phyloP scores from a whole-genome alignment of 1,284 basidiomycete genomes.

The Fomes fomentarius region DNA sequence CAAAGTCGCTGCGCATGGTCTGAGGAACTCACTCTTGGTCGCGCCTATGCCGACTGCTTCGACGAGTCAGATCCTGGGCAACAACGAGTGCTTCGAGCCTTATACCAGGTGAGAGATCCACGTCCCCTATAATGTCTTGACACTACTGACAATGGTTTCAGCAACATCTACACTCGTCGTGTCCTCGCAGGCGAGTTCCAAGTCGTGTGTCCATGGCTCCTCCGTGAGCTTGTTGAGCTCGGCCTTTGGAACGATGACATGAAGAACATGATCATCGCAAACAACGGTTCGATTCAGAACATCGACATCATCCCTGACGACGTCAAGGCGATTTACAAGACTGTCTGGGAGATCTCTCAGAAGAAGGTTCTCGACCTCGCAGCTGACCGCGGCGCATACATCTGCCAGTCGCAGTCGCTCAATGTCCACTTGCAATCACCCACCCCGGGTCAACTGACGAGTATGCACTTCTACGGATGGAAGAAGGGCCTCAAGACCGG shows the following conservation, averaged over 20 bases:
- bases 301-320: conserved; percentile 87
- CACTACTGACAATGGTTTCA: conserved; percentile 33
- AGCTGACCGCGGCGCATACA: conserved; percentile 98
- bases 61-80: conserved; percentile 97
- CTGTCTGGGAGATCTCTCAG: conserved; percentile 99
- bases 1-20: conserved; percentile 85
- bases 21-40: conserved; percentile 93
- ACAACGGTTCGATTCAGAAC: conserved; percentile 94
- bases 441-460: conserved; percentile 92
- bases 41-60: conserved; percentile 99
- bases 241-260: conserved; percentile 98
- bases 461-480: conserved; percentile 99
- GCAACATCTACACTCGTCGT: conserved; percentile 98
- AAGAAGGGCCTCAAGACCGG: conserved; percentile 99
- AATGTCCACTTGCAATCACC: conserved; percentile 95
- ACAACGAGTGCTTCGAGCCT: conserved; percentile 98
- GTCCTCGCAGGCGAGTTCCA: conserved; percentile 99
- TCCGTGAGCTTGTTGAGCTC: conserved; percentile 95
- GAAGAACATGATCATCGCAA: conserved; percentile 99
- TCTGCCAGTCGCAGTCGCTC: conserved; percentile 92
- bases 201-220: conserved; percentile 97
- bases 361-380: conserved; percentile 98
- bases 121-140: neutral
- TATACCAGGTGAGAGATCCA: conserved; percentile 75
- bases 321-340: conserved; percentile 97